phyloP scores from a whole-genome alignment of 257 asterid species.

The Solanum virginianum region DNA sequence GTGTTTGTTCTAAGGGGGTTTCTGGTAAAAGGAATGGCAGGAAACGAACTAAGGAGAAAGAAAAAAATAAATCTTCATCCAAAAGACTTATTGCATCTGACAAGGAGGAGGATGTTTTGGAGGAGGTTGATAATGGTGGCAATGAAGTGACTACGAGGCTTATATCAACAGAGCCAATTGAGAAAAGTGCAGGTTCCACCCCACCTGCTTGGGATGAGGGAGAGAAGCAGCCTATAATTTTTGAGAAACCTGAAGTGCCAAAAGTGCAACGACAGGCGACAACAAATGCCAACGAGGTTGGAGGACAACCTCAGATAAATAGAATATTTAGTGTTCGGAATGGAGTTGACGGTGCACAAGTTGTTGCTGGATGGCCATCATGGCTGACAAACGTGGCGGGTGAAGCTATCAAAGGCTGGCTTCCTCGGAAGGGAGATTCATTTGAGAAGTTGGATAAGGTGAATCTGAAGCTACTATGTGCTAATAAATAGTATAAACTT shows the following conservation, averaged over 20 bases:
- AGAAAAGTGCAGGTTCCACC: conserved; percentile 53
- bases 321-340: conserved; percentile 41
- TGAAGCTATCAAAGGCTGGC: conserved; percentile 92
- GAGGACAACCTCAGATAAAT: conserved; percentile 44
- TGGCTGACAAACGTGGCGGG: conserved; percentile 86
- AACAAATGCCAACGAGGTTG: conserved; percentile 11
- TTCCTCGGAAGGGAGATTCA: conserved; percentile 81
- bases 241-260: conserved; percentile 23
- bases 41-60: conserved; percentile 30
- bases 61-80: conserved; percentile 38
- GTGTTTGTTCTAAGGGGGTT: conserved; percentile 70
- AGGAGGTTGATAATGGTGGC: conserved; percentile 50
- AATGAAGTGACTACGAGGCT: conserved; percentile 50
- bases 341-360: conserved; percentile 74
- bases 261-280: conserved; percentile 15
- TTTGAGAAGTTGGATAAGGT: conserved; percentile 93
- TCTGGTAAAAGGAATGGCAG: conserved; percentile 19
- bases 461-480: not conserved
- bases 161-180: conserved; percentile 40
- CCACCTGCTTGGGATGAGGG: conserved; percentile 39
- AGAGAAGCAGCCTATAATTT: conserved; percentile 24
- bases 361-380: conserved; percentile 85
- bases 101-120: conserved; percentile 37
- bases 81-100: conserved; percentile 36
- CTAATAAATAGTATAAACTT: not conserved